These are phyloP conservation scores for Craterostigma plantagineum DNA, from an alignment of 257 asterid genomes.

Conservation along the genomic window DNA sequence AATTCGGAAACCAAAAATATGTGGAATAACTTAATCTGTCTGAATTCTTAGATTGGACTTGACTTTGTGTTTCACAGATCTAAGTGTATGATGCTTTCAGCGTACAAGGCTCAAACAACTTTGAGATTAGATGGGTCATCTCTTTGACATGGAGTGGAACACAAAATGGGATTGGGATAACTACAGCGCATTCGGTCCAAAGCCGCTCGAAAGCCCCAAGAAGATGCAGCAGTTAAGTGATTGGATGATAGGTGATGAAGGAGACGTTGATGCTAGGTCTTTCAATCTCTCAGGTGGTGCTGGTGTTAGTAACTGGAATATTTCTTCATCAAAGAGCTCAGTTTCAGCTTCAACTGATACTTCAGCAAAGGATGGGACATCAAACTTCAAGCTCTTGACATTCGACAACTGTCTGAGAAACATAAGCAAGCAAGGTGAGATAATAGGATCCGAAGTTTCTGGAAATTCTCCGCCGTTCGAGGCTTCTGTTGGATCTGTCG, in stretches of 20 bases:
- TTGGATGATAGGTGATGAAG: constrained; percentile 56
- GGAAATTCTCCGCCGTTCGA: constrained; percentile 31
- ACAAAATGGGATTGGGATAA: no score
- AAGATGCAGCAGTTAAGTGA: no score
- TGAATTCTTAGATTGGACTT: no score
- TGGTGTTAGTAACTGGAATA: constrained; percentile 47
- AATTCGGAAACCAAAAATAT: no score
- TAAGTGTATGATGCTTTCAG: no score
- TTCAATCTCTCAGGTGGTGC: constrained; percentile 42
- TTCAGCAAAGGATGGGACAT: constrained; percentile 29
- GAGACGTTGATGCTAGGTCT: constrained; percentile 42
- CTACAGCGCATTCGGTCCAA: no score
- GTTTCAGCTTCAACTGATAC: constrained; percentile 61
- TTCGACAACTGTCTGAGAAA: constrained; percentile 19
- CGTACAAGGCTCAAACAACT: no score
- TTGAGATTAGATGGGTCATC: no score
- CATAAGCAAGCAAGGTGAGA: constrained; percentile 12
- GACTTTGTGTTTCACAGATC: no score
- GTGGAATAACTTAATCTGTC: no score
- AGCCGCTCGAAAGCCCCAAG: no score
- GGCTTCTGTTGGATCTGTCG: constrained; percentile 33
- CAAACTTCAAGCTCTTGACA: constrained; percentile 27
- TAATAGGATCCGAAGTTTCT: constrained; percentile 12
- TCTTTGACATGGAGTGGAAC: no score
- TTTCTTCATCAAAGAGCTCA: constrained; percentile 64